Evolutionary conservation across 257 asterid species (phyloP).

Genomic region (Apocynum venetum): DNA sequence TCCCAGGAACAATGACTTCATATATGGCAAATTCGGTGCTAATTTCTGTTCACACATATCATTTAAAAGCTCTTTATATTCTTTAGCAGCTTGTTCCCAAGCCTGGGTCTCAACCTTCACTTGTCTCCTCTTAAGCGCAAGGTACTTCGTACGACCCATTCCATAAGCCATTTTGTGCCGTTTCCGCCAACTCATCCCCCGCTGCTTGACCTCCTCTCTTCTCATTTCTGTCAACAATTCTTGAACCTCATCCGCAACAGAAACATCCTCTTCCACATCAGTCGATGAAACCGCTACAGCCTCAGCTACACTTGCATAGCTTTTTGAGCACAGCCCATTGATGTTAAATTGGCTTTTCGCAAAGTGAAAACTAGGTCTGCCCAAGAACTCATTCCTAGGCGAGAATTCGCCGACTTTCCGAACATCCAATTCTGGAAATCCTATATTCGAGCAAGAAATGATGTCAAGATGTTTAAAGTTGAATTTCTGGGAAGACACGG

Average conservation of each 20-base stretch:
- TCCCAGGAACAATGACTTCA: conserved; percentile 79
- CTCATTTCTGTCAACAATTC: conserved; percentile 50
- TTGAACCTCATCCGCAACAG: conserved; percentile 48
- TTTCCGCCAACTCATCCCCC: conserved; percentile 24
- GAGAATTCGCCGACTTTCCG: neutral
- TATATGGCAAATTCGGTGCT: conserved; percentile 89
- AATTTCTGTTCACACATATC: conserved; percentile 85
- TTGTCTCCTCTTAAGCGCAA: conserved; percentile 57
- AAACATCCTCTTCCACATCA: conserved; percentile 53
- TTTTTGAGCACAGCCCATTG: conserved; percentile 34
- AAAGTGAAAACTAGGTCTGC: conserved; percentile 19
- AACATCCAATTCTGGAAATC: conserved; percentile 17
- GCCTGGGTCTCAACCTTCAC: conserved; percentile 80
- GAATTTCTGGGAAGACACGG: conserved; percentile 22
- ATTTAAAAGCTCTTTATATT: conserved; percentile 66
- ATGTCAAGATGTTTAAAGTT: conserved; percentile 33
- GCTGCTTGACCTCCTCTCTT: conserved; percentile 49
- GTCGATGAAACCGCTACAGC: conserved; percentile 51
- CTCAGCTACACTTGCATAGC: conserved; percentile 77
- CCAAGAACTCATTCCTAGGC: conserved; percentile 17
- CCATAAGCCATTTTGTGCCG: conserved; percentile 30
- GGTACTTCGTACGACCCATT: conserved; percentile 43
- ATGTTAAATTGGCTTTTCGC: conserved; percentile 4
- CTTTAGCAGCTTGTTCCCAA: conserved; percentile 77
- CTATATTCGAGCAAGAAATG: conserved; percentile 24